Evolutionary conservation across 208 protist genomes (phyloP), one percentile per base, ranked within the genome.

Genomic region (Trypanosoma grayi): DNA sequence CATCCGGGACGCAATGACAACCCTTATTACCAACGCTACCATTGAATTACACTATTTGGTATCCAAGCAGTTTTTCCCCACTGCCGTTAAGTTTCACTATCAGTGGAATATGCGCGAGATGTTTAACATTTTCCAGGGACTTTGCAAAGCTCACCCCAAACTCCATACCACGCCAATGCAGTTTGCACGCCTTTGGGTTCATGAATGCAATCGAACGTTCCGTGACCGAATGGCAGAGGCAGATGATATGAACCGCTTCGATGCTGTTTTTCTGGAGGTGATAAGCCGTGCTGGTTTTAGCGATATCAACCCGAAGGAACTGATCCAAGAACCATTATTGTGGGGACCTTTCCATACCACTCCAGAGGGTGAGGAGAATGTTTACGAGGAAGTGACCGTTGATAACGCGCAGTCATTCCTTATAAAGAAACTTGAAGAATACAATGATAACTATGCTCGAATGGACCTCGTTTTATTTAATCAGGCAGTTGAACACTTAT

Each of bases 31-130:
- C 22, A 90, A 91, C 46, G 92, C 92, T 25, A 93, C 91, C 25
- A 97, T 98, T 64, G 91, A 97, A 66, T 70, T 98, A 20, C 94
- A 98, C 77, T 57, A 77, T 56, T 81, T 84, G 60, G 77, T 97
- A 39, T 78, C 84, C 16, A 95, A 96, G 59, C 76, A 75, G 18
- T 99, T 99, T 77, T 89, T 99, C 68, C 98, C 98, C 16, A 99
- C 98, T 1, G 97, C 98, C 36, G 85, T 99, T 61, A 99, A 99
- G 74, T 99, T 99, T 83, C 98, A 99, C 75, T 99, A 99, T 79
- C 86, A 98, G 62, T 99, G 98, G 94, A 99, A 99, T 80, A 94
- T 99, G 78, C 82, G 98, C 30, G 98, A 99, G 63, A 92, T 99
- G 70, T 96, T 96, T 62, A 97, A 97, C 74, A 92, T 99, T 45